Evolutionary conservation across 495 filamentous ascomycete genomes (phyloP).

Genomic region (Penicillium diatomitis): DNA sequence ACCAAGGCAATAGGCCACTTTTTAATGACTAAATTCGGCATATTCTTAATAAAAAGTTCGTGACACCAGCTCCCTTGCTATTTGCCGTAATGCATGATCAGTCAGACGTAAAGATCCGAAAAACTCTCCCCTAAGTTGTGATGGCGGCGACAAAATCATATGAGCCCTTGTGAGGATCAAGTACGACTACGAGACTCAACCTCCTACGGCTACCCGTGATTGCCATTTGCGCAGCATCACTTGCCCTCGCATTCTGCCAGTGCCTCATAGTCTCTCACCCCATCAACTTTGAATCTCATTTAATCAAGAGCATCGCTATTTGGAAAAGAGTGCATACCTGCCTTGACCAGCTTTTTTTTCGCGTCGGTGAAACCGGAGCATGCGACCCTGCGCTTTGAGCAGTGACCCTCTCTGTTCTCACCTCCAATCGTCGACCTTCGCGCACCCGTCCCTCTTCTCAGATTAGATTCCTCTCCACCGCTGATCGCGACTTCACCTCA

Average conservation of each 20-base stretch:
- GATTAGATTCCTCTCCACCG: background rate
- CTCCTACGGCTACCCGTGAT: too few species aligned
- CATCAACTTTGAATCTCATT: too few species aligned
- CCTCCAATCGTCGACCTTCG: background rate
- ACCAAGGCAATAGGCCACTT: constrained; percentile 1
- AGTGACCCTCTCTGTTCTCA: background rate
- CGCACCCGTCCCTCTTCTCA: background rate
- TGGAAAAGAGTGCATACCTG: background rate
- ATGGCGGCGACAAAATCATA: too few species aligned
- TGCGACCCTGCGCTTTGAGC: constrained; percentile 7
- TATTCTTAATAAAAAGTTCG: too few species aligned
- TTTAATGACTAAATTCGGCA: background rate
- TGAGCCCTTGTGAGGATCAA: too few species aligned
- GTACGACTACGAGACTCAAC: too few species aligned
- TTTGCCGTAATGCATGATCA: too few species aligned
- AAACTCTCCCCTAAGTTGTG: too few species aligned
- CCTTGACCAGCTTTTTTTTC: background rate
- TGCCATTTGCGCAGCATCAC: constrained; percentile 8
- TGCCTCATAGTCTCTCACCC: too few species aligned
- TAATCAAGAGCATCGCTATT: too few species aligned
- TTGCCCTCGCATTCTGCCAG: constrained; percentile 8
- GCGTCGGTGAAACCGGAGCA: constrained; percentile 5
- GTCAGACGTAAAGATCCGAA: too few species aligned
- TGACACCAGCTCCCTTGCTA: too few species aligned
- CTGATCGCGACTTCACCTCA: background rate